phyloP scores from a whole-genome alignment of 2,329 filamentous ascomycete genomes.

The Aspergillus arachidicola region DNA sequence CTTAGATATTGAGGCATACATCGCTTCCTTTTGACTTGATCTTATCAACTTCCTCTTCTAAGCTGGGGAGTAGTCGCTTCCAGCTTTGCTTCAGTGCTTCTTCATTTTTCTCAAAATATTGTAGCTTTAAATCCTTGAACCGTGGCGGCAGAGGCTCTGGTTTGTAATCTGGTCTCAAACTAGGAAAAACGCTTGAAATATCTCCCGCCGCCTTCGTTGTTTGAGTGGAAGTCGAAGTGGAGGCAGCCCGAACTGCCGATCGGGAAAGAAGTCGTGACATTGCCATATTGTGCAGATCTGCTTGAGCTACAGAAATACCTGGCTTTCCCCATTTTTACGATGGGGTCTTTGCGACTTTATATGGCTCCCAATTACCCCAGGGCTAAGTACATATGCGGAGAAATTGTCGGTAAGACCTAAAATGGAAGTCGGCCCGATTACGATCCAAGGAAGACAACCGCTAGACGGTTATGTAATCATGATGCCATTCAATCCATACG shows the following conservation, averaged over 20 bases:
- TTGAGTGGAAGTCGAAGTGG: constrained; percentile 35
- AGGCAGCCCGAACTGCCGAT: constrained; percentile 31
- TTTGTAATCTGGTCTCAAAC: constrained; percentile 46
- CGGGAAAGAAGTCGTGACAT: constrained; percentile 34
- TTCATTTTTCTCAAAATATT: constrained; percentile 44
- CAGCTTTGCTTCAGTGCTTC: constrained; percentile 43
- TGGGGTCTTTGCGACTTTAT: constrained; percentile 16
- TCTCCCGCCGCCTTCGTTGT: constrained; percentile 49
- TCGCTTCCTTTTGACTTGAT: constrained; percentile 45
- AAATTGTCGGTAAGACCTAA: constrained; percentile 9
- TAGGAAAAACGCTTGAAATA: constrained; percentile 53
- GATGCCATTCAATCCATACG: no score
- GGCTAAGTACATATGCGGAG: constrained; percentile 13
- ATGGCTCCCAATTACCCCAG: constrained; percentile 8
- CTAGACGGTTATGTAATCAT: neutral
- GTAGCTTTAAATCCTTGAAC: constrained; percentile 44
- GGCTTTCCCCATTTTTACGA: neutral
- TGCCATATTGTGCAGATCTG: constrained; percentile 23
- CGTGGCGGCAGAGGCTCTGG: constrained; percentile 45
- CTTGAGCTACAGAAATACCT: neutral
- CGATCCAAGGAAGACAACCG: constrained; percentile 10
- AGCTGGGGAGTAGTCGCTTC: constrained; percentile 43
- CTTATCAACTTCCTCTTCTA: constrained; percentile 44
- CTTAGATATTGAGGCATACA: constrained; percentile 29
- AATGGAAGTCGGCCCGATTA: constrained; percentile 19